These are phyloP conservation scores for Adansonia grandidieri DNA, from an alignment of 441 rosid species.

Conservation along the genomic window DNA sequence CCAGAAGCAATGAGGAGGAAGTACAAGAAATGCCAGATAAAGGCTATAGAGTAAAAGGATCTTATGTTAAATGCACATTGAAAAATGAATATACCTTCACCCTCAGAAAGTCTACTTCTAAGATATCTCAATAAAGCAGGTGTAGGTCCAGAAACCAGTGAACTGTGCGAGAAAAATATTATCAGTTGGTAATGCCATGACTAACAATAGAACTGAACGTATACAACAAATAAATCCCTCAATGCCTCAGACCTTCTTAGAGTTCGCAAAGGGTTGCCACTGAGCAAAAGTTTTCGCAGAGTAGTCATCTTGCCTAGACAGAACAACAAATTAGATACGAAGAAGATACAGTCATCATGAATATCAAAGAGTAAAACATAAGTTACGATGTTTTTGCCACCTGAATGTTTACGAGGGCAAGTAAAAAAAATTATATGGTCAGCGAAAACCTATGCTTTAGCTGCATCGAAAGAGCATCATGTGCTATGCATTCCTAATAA, in stretches of 20 bases:
- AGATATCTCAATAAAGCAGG: conserved; percentile 80
- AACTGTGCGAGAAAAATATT: conserved; percentile 45
- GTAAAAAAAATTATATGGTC: neutral
- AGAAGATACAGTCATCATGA: neutral
- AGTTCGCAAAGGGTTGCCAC: conserved; percentile 89
- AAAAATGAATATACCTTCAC: conserved; percentile 58
- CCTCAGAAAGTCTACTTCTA: conserved; percentile 76
- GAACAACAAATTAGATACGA: conserved; percentile 16
- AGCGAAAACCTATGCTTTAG: neutral
- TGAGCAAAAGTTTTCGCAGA: conserved; percentile 73
- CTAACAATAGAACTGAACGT: conserved; percentile 15
- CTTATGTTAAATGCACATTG: neutral
- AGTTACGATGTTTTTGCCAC: neutral
- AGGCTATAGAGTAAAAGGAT: neutral
- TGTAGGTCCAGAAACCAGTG: conserved; percentile 92
- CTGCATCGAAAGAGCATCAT: conserved; percentile 13
- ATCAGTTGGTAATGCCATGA: conserved; percentile 30
- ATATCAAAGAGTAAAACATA: conserved; percentile 13
- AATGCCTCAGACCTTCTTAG: conserved; percentile 68
- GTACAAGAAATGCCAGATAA: conserved; percentile 6
- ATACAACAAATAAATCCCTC: conserved; percentile 23
- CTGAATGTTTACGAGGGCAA: neutral
- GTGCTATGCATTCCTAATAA: conserved; percentile 13
- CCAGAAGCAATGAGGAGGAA: conserved; percentile 14
- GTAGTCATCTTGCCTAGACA: conserved; percentile 82